Evolutionary conservation across 257 asterid genomes (phyloP).

Genomic region (Sherardia arvensis): DNA sequence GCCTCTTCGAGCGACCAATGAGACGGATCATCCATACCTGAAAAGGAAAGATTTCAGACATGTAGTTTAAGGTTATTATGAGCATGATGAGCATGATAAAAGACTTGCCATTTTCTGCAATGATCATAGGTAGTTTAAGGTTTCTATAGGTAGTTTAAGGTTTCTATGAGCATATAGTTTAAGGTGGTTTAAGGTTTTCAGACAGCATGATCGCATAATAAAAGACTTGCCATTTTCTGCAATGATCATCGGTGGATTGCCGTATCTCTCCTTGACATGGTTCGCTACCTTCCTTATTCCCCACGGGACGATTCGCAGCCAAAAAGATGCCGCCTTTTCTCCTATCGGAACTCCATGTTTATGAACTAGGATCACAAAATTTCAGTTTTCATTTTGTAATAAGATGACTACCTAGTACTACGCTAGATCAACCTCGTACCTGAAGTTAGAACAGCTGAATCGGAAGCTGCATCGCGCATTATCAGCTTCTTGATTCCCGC

Average conservation of each 20-base stretch:
- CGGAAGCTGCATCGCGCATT: slow-evolving; percentile 56
- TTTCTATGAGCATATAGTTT: no score
- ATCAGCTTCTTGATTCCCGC: slow-evolving; percentile 37
- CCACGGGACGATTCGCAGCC: slow-evolving; percentile 85
- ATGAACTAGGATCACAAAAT: slow-evolving; percentile 30
- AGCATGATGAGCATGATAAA: not conserved
- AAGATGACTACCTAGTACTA: not conserved
- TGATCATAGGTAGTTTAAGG: slow-evolving; percentile 63
- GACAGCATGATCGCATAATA: no score
- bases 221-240: slow-evolving; percentile 64
- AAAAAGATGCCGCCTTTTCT: slow-evolving; percentile 60
- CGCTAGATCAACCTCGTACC: slow-evolving; percentile 26
- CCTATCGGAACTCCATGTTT: slow-evolving; percentile 69
- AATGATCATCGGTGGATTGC: slow-evolving; percentile 60
- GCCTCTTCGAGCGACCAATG: slow-evolving; percentile 24
- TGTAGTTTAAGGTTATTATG: not conserved
- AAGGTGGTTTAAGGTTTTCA: no score
- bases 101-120: slow-evolving; percentile 69
- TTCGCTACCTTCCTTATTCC: slow-evolving; percentile 64
- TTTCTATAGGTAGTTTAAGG: no score
- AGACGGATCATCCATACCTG: slow-evolving; percentile 80
- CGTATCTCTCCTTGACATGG: slow-evolving; percentile 55
- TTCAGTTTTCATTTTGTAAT: not conserved
- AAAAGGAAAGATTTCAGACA: slow-evolving; percentile 7
- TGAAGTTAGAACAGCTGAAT: slow-evolving; percentile 62